A percentile compares a stretch with the other conserved stretches of the same genome.
Conservation (phyloP, 345 rosid genomes). For the Euclidium syriacum region DNA sequence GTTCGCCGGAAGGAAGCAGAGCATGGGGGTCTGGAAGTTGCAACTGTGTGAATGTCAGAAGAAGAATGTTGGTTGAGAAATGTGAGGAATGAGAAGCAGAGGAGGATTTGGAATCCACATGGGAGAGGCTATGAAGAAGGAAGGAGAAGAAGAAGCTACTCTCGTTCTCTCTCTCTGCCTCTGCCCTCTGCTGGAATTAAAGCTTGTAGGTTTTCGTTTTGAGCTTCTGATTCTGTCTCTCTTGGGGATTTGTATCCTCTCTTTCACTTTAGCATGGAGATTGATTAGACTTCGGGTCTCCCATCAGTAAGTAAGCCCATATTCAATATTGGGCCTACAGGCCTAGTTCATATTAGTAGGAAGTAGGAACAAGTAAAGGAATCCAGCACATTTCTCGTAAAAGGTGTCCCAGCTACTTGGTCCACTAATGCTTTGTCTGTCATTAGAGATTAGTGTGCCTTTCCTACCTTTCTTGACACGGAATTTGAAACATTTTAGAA, state of each 20-base stretch:
- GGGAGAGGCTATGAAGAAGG: conserved; percentile 11
- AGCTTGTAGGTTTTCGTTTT: conserved; percentile 1
- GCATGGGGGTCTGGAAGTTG: not conserved
- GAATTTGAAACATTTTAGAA: too few species aligned
- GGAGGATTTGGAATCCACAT: conserved; percentile 8
- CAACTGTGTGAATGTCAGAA: conserved; percentile 12
- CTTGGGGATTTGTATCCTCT: not conserved
- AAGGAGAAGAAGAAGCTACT: not conserved
- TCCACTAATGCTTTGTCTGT: too few species aligned
- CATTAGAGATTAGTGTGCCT: too few species aligned
- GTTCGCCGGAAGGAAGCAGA: not conserved
- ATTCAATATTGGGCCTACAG: not conserved
- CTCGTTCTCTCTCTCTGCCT: conserved; percentile 17
- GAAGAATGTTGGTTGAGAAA: conserved; percentile 26
- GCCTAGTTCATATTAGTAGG: not conserved
- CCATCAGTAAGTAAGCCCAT: not conserved
- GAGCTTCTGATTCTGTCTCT: conserved; percentile 1
- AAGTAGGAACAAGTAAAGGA: too few species aligned
- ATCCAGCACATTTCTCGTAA: too few species aligned
- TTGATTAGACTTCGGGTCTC: not conserved
- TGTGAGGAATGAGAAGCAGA: conserved; percentile 16
- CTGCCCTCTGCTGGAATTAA: conserved; percentile 10
- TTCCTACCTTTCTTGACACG: too few species aligned
- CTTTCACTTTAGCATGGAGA: not conserved
- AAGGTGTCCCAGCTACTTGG: too few species aligned